Base-by-base conservation (phyloP, 441 rosid species). In the Croton setiger region DNA sequence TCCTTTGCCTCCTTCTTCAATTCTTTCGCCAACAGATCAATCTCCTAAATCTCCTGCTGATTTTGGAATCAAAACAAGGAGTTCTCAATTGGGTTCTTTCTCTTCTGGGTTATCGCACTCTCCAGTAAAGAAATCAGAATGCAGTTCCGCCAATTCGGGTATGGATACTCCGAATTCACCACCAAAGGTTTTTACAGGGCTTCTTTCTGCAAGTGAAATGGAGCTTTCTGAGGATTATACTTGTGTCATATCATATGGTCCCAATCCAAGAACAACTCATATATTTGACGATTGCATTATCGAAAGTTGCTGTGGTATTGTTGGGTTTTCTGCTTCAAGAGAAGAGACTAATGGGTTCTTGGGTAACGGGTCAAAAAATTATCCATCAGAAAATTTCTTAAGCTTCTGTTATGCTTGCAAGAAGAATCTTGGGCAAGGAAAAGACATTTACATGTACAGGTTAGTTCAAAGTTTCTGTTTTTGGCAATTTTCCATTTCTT, bases 371-470 rank as follows among this genome's bases (percentile, higher is more conserved):
- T 70, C 66, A 52, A 63, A 53, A 65, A n/a, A n/a, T n/a, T 73
- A 75, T 63, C 80, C 84, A 35, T 75, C 90, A 10, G 82, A 86
- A 63, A 80, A 74, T 68, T 93, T 93, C 64, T 90, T 88, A 62
- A 87, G 96, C 83, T 79, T 45, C 72, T 93, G 98, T 61, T 81
- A 84, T 66, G 49, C 82, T 74, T 93, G 97, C 84, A 89, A 86
- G 83, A 89, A 87, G 85, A 83, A 71, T 74, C 91, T 93, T 77
- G 91, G 79, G 45, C 89, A 79, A 68, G 92, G 92, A 67, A 85
- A 85, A 59, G 97, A 93, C 83, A 89, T 88, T 70, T 93, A 79
- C 92, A 91, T 93, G 81, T 91, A 93, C 91, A 88, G 93, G 97
- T 90, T 70, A 44, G 90, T 44, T 52, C 31, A 63, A 39, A 36